Evolutionary conservation across 306 rosid species (phyloP).

Genomic region (Nissolia schottii): DNA sequence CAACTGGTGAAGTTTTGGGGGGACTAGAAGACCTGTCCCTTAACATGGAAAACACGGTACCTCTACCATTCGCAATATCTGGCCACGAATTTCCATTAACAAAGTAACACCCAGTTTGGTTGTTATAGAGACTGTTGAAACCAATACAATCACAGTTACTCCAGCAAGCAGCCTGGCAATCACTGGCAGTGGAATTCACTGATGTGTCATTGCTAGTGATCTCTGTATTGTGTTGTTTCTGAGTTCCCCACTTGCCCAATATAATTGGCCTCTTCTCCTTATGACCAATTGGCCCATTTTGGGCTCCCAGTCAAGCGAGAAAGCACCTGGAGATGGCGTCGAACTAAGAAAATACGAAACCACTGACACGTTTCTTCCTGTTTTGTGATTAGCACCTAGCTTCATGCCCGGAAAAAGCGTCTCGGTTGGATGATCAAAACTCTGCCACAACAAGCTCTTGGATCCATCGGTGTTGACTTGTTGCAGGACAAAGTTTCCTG

Average conservation of each 20-base stretch:
- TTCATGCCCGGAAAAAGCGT: slow-evolving; percentile 22
- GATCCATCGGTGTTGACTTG: slow-evolving; percentile 1
- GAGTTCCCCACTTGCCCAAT: background rate
- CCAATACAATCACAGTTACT: slow-evolving; percentile 23
- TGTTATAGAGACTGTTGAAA: background rate
- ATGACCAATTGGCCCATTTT: background rate
- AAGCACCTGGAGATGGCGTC: background rate
- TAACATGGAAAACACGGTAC: background rate
- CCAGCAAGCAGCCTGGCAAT: slow-evolving; percentile 27
- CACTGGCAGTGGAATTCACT: background rate
- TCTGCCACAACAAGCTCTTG: slow-evolving; percentile 14
- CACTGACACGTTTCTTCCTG: background rate
- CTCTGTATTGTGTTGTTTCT: background rate
- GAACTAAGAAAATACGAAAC: background rate
- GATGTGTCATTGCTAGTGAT: too few species aligned
- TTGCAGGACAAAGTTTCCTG: slow-evolving; percentile 26
- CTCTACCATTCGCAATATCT: background rate
- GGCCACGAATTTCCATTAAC: background rate
- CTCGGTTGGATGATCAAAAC: slow-evolving; percentile 21
- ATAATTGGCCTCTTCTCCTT: background rate
- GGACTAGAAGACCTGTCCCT: too few species aligned
- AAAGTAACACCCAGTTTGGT: slow-evolving; percentile 16
- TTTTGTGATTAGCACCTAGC: slow-evolving; percentile 21
- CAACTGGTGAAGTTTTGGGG: too few species aligned
- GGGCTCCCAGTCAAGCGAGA: slow-evolving; percentile 33